phyloP scores from a whole-genome alignment of 768 basidiomycete genomes.

The Coprinellus aureogranulatus region DNA sequence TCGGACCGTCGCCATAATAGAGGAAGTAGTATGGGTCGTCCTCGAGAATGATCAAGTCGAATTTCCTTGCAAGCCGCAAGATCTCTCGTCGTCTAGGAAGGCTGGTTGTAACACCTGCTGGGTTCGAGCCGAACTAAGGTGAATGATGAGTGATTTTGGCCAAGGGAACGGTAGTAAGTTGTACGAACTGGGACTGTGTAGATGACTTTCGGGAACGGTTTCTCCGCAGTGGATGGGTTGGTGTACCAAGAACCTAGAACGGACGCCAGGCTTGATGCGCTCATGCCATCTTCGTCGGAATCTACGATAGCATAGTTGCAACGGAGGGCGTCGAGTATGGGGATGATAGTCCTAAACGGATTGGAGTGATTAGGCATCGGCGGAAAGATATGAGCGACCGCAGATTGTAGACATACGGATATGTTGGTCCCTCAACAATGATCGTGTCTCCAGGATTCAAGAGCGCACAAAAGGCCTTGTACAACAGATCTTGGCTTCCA shows the following conservation, averaged over 20 bases:
- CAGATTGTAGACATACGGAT: slow-evolving; percentile 42
- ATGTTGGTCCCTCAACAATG: slow-evolving; percentile 76
- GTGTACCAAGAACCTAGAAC: slow-evolving; percentile 70
- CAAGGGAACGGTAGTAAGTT: neutral
- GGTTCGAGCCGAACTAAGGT: slow-evolving; percentile 77
- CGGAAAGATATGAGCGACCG: neutral
- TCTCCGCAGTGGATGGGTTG: slow-evolving; percentile 24
- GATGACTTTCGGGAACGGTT: slow-evolving; percentile 68
- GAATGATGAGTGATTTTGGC: neutral
- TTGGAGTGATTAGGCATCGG: neutral
- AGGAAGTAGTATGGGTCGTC: slow-evolving; percentile 78
- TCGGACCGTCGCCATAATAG: slow-evolving; percentile 63
- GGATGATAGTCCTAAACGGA: slow-evolving; percentile 53
- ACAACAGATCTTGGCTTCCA: slow-evolving; percentile 76
- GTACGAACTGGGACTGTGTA: slow-evolving; percentile 71
- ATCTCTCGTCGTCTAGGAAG: slow-evolving; percentile 65
- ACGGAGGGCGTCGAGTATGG: slow-evolving; percentile 50
- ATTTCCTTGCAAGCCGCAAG: slow-evolving; percentile 61
- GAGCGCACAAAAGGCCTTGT: slow-evolving; percentile 71
- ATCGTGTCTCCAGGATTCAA: slow-evolving; percentile 75
- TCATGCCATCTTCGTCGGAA: slow-evolving; percentile 69
- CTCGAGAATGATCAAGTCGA: slow-evolving; percentile 80
- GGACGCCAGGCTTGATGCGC: slow-evolving; percentile 50
- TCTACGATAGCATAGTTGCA: slow-evolving; percentile 63
- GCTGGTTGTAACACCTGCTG: slow-evolving; percentile 73